Base-by-base conservation (phyloP, 2,329 filamentous ascomycete genomes). In the Colletotrichum tabaci region DNA sequence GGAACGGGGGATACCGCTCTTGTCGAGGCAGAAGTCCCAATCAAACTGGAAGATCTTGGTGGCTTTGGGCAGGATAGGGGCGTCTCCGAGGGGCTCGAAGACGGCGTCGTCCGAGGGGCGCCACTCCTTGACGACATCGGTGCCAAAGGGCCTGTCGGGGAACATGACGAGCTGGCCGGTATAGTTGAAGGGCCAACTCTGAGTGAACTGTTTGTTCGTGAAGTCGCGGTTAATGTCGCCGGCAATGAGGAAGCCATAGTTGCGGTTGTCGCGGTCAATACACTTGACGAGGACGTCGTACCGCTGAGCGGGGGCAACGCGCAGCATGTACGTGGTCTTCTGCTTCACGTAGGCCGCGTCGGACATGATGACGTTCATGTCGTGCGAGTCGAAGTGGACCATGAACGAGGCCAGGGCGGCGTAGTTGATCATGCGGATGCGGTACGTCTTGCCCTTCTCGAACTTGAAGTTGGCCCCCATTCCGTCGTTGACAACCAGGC, bases 61-160 rank as follows among this genome's bases (percentile, higher is more conserved):
- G 2, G 90, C 87, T 0, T 87, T 79, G 10, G 84, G 83, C n/a
- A 86, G 84, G 2, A 89, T 81, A 1, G 82, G 77, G 67, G 85
- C 79, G 7, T 84, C 83, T 74, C 92, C 88, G 53, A 86, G 80
- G 0, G 92, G 89, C 21, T 87, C 82, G 12, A 94, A 86, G 1
- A 80, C 81, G 42, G 88, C 85, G 74, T 94, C 92, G 76, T 94
- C 90, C 67, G 88, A 87, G 1, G 91, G 90, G 50, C 87, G 70
- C 75, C 80, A 85, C 21, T 74, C 70, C 18, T 78, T 57, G 21
- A 85, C 80, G 5, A 79, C 76, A 4, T 82, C 77, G 23, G 74
- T 71, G 47, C 75, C 74, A 49, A 77, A 77, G 18, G 79, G 72
- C 40, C 77, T 75, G 18, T 73, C 74, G 0, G 76, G 63, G 65